Base-by-base conservation (phyloP, 2,329 filamentous ascomycete species). In the Sporothrix brasiliensis region DNA sequence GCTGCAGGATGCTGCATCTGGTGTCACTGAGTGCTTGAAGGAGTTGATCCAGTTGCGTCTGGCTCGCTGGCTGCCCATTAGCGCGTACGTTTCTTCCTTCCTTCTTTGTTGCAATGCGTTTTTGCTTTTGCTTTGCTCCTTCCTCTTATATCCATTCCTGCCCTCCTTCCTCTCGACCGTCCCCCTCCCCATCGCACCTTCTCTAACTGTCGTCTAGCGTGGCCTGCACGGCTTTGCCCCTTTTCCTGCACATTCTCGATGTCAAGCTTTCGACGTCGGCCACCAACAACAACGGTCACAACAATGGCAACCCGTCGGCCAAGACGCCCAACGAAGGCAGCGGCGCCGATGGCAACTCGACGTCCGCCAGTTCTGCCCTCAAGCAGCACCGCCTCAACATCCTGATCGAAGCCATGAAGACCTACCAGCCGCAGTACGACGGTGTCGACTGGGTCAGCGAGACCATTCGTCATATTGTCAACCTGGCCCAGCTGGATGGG, bases 331-430 rank as follows among this genome's bases (percentile, higher is more conserved):
- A 47, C 21, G 52, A 67, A 24, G 50, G 30, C 49, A 34, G 27
- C 27, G n/a, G 34, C 9, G 47, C 19, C 53, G 41, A n/a, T n/a
- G 52, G 54, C 67, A 11, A 30, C 44, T 39, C 60, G 21, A 49
- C 60, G 13, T 44, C 49, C 2, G 60, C 78, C 14, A 78, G 80
- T 21, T 76, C 79, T 0, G 79, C 78, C 2, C 75, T 81, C 4
- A 83, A 83, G 72, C 81, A 82, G 72, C 80, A 82, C 67, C 79
- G 80, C 10, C 73, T 74, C 68, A 72, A 73, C 68, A 72, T 74
- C 6, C 67, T 74, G 4, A 73, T 74, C 30, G 72, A 74, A 63
- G 73, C 73, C 49, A 74, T 74, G 72, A 74, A 73, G 61, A 72
- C 73, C 21, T 74, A 74, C 71, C 73, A 74, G 63, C 73, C 73